Evolutionary conservation across 2,329 filamentous ascomycete genomes (phyloP).

Genomic region (Fusarium domesticum): DNA sequence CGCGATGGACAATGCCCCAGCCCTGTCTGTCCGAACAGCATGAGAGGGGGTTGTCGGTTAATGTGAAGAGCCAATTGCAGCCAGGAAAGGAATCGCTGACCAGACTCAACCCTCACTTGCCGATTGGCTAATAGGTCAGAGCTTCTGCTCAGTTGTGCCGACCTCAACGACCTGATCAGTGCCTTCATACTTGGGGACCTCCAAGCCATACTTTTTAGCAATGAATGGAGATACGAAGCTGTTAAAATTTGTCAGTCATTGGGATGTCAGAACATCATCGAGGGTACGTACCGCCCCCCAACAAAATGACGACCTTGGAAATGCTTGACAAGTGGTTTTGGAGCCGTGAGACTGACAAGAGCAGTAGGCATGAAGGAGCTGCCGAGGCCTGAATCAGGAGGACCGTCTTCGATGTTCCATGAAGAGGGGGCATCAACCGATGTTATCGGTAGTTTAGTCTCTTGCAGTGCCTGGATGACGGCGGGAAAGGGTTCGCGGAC

Average conservation of each 20-base stretch:
- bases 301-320: constrained; percentile 90
- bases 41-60: constrained; percentile 52
- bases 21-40: constrained; percentile 57
- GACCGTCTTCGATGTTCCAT: constrained; percentile 88
- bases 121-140: constrained; percentile 39
- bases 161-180: constrained; percentile 89
- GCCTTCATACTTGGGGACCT: constrained; percentile 78
- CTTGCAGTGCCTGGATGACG: constrained; percentile 74
- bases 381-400: constrained; percentile 72
- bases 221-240: constrained; percentile 78
- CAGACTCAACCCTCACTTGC: constrained; percentile 7
- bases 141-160: constrained; percentile 46
- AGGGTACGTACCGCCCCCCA: constrained; percentile 66
- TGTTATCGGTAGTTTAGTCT: constrained; percentile 72
- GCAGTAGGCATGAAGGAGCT: constrained; percentile 76
- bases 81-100: constrained; percentile 7
- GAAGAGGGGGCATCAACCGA: constrained; percentile 91
- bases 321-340: constrained; percentile 81
- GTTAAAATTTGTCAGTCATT: constrained; percentile 16
- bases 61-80: constrained; percentile 39
- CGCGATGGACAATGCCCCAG: constrained; percentile 55
- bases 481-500: constrained; percentile 87
- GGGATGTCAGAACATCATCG: background rate
- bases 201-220: constrained; percentile 81
- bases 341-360: constrained; percentile 85